Percentiles rank a stretch among this genome's conserved stretches.
Evolutionary conservation across 1,284 basidiomycete genomes (phyloP).

Genomic region (Trametes pubescens): DNA sequence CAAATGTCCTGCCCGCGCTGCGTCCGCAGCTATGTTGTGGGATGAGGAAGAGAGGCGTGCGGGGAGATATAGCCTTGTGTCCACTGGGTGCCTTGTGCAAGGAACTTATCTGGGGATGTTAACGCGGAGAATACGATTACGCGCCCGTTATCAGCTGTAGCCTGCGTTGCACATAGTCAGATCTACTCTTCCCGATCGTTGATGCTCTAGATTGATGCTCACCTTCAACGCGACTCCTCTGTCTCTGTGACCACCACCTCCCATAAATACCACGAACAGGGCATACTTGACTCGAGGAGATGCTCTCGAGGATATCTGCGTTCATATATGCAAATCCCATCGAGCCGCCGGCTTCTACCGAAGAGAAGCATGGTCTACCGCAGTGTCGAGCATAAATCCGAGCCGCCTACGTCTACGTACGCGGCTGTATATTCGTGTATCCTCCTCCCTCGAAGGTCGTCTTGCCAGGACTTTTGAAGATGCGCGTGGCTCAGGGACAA

Average conservation of each 20-base stretch:
- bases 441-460: too few relatives aligned
- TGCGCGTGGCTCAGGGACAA: too few relatives aligned
- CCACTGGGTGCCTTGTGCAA: neutral
- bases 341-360: neutral
- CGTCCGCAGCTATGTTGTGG: neutral
- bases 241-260: too few relatives aligned
- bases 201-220: neutral
- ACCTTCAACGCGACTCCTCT: too few relatives aligned
- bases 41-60: neutral
- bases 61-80: slow-evolving; percentile 10
- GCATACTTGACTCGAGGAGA: too few relatives aligned
- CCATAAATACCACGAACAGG: too few relatives aligned
- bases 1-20: neutral
- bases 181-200: neutral
- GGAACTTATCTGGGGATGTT: slow-evolving; percentile 10
- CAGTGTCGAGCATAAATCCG: neutral
- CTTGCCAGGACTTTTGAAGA: too few relatives aligned
- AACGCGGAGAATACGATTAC: slow-evolving; percentile 5
- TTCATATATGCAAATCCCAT: neutral
- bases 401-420: too few relatives aligned
- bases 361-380: neutral
- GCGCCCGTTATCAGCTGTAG: slow-evolving; percentile 18
- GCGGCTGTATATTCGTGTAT: too few relatives aligned
- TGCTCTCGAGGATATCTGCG: too few relatives aligned
- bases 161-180: neutral